Evolutionary conservation across 2,329 filamentous ascomycete species (phyloP), one percentile per base, ranked within the genome.

Genomic region (Cordyceps fumosorosea): DNA sequence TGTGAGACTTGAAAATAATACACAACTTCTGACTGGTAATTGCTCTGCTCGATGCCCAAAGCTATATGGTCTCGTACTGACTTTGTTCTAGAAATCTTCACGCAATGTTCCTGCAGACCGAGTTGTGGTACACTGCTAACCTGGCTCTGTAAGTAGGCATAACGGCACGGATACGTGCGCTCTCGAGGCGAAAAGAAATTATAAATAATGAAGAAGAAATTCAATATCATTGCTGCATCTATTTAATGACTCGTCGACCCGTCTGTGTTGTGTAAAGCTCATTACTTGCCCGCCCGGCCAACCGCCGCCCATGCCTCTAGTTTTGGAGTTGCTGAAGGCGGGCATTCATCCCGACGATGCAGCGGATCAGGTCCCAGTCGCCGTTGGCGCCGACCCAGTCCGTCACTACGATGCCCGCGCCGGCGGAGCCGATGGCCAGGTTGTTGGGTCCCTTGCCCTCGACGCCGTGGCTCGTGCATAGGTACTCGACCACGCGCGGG

Each of bases 291-390:
- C 6, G n/a, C 3, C 4, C 26, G 50, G 2, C 12, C 20, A 37
- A 10, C 22, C 37, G 60, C 37, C 1, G 5, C 34, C 34, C 34
- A 32, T 8, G 12, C 51, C 34, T 56, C 67, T 76, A 78, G 62
- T 73, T 69, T 68, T 76, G 79, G 59, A 82, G 68, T 69, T 85
- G 80, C 69, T 85, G 80, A 64, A 88, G 69, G 65, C 80, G 88
- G 26, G 89, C 84, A 72, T 99, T 99, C 91, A 96, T 93, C 7
- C 90, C 93, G 7, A 98, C 88, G 68, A 97, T 88, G 74, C 90
- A 90, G 66, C 88, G 84, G 42, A 96, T 85, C 60, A 98, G 75
- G 76, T 97, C 92, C 93, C 93, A 99, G 75, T 98, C 89, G 0
- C 88, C 92, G 65, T 87, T 82, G 64, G 87, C 80, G 2, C 95